A percentile compares a stretch with the other conserved stretches of the same genome.
Conservation (phyloP, 129 eudicot species). For the Saposhnikovia divaricata region DNA sequence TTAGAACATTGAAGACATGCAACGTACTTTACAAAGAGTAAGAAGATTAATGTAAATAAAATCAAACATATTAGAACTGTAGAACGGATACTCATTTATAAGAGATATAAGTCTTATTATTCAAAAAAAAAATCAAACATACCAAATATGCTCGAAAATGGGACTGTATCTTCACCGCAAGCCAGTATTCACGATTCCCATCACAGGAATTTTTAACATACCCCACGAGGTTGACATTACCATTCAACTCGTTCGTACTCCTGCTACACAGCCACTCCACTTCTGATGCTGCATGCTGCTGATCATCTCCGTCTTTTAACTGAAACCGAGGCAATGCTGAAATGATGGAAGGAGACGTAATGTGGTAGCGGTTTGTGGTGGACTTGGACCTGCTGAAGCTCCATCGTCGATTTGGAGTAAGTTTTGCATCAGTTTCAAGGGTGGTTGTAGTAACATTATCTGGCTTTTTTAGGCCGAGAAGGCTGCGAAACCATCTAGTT, state of each 20-base stretch:
- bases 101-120: no score
- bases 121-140: no score
- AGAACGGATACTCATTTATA: no score
- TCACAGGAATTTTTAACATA: no score
- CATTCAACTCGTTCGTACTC: background rate
- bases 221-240: slow-evolving; percentile 6
- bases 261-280: slow-evolving; percentile 36
- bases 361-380: background rate
- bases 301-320: slow-evolving; percentile 5
- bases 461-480: slow-evolving; percentile 40
- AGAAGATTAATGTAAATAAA: background rate
- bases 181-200: slow-evolving; percentile 29
- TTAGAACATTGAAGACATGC: background rate
- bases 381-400: slow-evolving; percentile 37
- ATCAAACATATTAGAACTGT: no score
- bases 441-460: slow-evolving; percentile 3
- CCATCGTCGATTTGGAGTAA: slow-evolving; percentile 42
- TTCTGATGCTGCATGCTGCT: slow-evolving; percentile 45
- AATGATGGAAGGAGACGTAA: background rate
- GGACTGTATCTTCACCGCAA: slow-evolving; percentile 75
- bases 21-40: background rate
- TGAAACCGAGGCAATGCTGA: background rate
- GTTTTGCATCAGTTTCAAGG: slow-evolving; percentile 12
- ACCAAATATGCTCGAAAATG: slow-evolving; percentile 86
- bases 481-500: slow-evolving; percentile 52